Evolutionary conservation across 2,329 filamentous ascomycete species (phyloP), one percentile per base, ranked within the genome.

Genomic region (Cytospora piceicola): DNA sequence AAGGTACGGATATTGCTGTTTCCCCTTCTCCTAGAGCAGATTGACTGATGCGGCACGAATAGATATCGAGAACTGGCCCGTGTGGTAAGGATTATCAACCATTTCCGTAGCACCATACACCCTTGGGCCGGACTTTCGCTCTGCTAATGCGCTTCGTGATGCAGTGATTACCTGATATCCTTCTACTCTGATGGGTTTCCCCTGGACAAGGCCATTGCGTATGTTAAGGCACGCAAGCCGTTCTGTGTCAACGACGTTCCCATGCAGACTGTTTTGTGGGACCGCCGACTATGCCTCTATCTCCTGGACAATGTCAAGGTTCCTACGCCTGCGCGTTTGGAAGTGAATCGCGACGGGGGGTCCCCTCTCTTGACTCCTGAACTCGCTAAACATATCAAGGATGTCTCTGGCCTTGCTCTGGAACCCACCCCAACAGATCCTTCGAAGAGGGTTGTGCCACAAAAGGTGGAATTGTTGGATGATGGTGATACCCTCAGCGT

Each of bases 101-200:
- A 30, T 32, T 39, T 24, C 32, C 17, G 24, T 29, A 2, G 17
- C 17, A 27, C 20, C 9, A 29, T 9, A 20, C n/a, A 17, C 27
- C 24, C 30, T 57, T 32, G 15, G 27, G 22, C n/a, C 46, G 9
- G 27, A 56, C 12, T 62, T 58, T 51, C 59, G 20, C 9, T 59
- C 57, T 64, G 36, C 71, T 76, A 68, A 73, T 15, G n/a, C 24
- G 55, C 17, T 12, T 7, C 57, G 71, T 36, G 67, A 46, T 54
- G 27, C 68, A 87, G 84, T 77, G 95, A 99, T 79, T 99, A 96
- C 73, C 80, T 99, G 64, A 97, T 99, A 73, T 97, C 94, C 3
- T 99, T 99, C 80, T 99, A 98, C 78, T 98, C 94, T 0, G 94
- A 97, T 76, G 95, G 95, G 0, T 99, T 99, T 71, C 95, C 95